Percentiles rank a stretch among this genome's conserved stretches.
phyloP scores from a whole-genome alignment of 2,329 filamentous ascomycete genomes.

The Aspergillaceae sp. region DNA sequence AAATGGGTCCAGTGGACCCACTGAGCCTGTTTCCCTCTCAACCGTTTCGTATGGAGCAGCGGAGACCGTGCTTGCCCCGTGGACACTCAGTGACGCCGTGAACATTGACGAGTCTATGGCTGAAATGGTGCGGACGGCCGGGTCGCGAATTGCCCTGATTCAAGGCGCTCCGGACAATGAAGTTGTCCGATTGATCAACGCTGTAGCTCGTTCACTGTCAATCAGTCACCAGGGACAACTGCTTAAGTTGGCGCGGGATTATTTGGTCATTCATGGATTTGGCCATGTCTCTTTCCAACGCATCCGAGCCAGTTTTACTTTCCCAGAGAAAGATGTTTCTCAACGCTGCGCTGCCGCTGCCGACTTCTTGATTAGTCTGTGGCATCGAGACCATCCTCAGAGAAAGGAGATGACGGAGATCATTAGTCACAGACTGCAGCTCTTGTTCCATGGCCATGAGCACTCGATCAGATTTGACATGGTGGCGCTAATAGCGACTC shows the following conservation, averaged over 20 bases:
- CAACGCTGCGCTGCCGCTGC: neutral
- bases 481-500: no score
- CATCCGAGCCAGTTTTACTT: neutral
- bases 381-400: no score
- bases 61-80: neutral
- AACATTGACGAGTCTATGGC: neutral
- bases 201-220: neutral
- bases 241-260: neutral
- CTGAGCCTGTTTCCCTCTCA: no score
- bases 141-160: neutral
- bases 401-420: no score
- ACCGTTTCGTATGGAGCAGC: neutral
- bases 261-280: neutral
- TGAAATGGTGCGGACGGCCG: neutral
- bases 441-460: no score
- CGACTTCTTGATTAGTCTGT: neutral
- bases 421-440: no score
- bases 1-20: no score
- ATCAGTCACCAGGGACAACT: constrained; percentile 2
- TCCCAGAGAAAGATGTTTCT: neutral
- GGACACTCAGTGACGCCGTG: neutral
- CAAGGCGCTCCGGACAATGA: constrained; percentile 4
- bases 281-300: neutral
- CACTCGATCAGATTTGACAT: no score
- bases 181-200: neutral